Base-by-base conservation (phyloP, 164 flowering plant genomes). In the Vitis riparia region DNA sequence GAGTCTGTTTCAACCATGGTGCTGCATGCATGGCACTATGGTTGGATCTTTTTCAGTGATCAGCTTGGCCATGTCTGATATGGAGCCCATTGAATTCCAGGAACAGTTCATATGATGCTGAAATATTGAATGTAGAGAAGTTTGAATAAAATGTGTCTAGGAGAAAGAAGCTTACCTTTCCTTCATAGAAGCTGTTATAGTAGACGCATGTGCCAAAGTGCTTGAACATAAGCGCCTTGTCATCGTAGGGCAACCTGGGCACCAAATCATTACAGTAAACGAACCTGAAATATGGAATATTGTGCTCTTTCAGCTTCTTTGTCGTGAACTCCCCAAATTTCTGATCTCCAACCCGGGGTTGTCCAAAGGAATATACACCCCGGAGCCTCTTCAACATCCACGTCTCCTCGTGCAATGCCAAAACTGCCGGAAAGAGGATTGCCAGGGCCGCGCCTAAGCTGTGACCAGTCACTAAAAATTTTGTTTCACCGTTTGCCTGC, bases 371-470 rank as follows among this genome's bases (percentile, higher is more conserved):
- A 63, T 84, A 82, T 4, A 89, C 76, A 0, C 86, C 92, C 8
- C 64, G 74, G 9, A 87, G 5, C 27, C 86, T 78, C 60, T 77
- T 74, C 76, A 89, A 55, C 58, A 89, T 48, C 61, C 16, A 5
- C 1, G 37, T 65, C 70, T 89, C 92, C 14, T 79, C 71, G 58
- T 91, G 87, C 23, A 81, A 44, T 0, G 80, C 72, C 17, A 91
- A 67, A 27, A 89, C 27, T 0, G 90, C 76, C 3, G 87, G 85
- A 50, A 89, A 89, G 0, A 88, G 59, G 32, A 72, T 67, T 2
- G 97, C 90, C 5, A 91, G 72, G 5, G 93, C 92, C 11, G 85
- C 92, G 2, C 97, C 94, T 37, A 87, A 47, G 64, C 92, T 87
- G 70, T 91, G 97, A 0, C 97, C 92, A 0, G 94, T 89, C 3